phyloP scores from a whole-genome alignment of 2,329 filamentous ascomycete species.

The Neonectria neomacrospora region DNA sequence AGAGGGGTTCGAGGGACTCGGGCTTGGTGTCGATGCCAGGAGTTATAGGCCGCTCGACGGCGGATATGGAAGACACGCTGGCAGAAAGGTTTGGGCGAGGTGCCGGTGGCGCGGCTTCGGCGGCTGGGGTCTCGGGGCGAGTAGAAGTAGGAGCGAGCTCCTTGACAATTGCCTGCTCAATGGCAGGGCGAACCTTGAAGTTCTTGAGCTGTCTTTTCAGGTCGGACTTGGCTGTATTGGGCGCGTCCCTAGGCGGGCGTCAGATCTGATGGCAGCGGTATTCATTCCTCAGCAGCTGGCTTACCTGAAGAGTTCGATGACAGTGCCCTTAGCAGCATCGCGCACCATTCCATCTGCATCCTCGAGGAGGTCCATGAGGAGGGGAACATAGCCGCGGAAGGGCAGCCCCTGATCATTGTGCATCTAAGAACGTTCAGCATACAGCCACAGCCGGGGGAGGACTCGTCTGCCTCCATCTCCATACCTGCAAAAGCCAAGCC shows the following conservation, averaged over 20 bases:
- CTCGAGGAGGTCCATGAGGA: conserved; percentile 86
- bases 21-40: conserved; percentile 71
- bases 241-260: conserved; percentile 68
- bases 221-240: conserved; percentile 86
- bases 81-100: conserved; percentile 57
- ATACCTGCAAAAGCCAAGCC: conserved; percentile 84
- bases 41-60: conserved; percentile 67
- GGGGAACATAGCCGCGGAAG: conserved; percentile 85
- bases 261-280: conserved; percentile 12
- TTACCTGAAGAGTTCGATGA: conserved; percentile 88
- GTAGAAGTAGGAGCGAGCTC: conserved; percentile 69
- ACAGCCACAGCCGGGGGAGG: background rate
- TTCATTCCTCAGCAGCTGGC: conserved; percentile 34
- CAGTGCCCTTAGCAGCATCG: conserved; percentile 82
- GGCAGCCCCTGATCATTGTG: conserved; percentile 81
- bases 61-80: conserved; percentile 61
- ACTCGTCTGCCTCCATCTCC: background rate
- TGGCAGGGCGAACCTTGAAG: conserved; percentile 87
- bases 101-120: conserved; percentile 53
- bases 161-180: conserved; percentile 82
- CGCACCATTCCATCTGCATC: conserved; percentile 90
- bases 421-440: conserved; percentile 65
- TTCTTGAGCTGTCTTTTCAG: conserved; percentile 86
- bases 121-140: conserved; percentile 56
- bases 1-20: conserved; percentile 80